A percentile compares a stretch with the other conserved stretches of the same genome.
Conservation (phyloP, 306 rosid genomes). For the Arachis hypogaea region DNA sequence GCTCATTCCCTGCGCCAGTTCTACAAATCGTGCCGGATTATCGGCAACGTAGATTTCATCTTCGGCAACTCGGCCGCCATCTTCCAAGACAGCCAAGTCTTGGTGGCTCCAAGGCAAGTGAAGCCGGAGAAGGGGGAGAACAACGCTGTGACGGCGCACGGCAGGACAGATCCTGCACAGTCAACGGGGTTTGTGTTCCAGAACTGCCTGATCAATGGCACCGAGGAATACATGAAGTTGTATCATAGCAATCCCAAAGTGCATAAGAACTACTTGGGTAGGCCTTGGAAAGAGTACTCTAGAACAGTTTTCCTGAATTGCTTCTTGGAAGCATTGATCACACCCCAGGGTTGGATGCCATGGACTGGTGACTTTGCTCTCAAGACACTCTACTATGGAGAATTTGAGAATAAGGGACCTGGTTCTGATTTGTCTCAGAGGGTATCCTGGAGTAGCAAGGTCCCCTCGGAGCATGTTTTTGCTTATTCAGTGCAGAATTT, state of each 20-base stretch:
- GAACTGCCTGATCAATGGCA: constrained; percentile 74
- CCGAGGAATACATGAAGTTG: constrained; percentile 66
- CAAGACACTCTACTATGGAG: constrained; percentile 81
- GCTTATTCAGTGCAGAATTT: constrained; percentile 69
- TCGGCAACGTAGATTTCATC: constrained; percentile 87
- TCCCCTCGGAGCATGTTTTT: constrained; percentile 57
- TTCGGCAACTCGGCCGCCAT: constrained; percentile 84
- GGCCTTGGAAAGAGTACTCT: constrained; percentile 94
- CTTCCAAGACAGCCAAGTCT: constrained; percentile 66
- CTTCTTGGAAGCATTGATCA: constrained; percentile 52
- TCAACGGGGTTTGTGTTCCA: constrained; percentile 80
- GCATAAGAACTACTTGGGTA: constrained; percentile 84
- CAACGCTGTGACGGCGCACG: constrained; percentile 79
- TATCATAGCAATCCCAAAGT: constrained; percentile 65
- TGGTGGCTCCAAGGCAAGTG: constrained; percentile 60
- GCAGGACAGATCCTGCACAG: constrained; percentile 83
- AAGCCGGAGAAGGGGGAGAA: constrained; percentile 66
- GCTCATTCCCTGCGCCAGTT: constrained; percentile 83
- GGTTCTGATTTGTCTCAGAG: constrained; percentile 57
- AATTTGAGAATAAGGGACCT: constrained; percentile 56
- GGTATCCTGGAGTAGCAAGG: constrained; percentile 65
- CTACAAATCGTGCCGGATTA: constrained; percentile 73
- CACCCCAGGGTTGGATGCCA: constrained; percentile 73
- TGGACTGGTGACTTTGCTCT: constrained; percentile 71
- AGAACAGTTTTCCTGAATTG: constrained; percentile 69